Evolutionary conservation across 2,329 filamentous ascomycete genomes (phyloP).

Genomic region (Cladosporium sp.): DNA sequence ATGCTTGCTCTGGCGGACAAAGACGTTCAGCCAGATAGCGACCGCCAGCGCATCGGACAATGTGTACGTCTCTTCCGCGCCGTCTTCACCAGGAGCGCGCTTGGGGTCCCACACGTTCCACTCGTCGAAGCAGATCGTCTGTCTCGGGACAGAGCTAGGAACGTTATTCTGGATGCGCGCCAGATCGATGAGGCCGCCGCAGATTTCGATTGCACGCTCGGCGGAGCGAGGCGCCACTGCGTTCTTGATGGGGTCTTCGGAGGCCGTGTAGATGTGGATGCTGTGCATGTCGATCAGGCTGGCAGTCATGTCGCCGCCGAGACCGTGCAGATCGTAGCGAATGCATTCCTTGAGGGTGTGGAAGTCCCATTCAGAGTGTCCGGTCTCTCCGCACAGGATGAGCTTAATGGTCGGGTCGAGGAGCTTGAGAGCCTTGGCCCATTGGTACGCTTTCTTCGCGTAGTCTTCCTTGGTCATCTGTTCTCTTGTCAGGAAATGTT

Average conservation of each 20-base stretch:
- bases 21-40: conserved; percentile 70
- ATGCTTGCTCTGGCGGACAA: conserved; percentile 65
- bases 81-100: conserved; percentile 65
- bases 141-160: conserved; percentile 55
- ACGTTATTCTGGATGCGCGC: conserved; percentile 66
- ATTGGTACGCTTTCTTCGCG: conserved; percentile 64
- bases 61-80: conserved; percentile 71
- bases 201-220: conserved; percentile 70
- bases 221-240: conserved; percentile 63
- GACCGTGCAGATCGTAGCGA: conserved; percentile 46
- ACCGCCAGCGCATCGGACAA: conserved; percentile 74
- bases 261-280: conserved; percentile 73
- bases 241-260: conserved; percentile 48
- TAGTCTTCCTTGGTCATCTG: conserved; percentile 68
- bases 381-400: conserved; percentile 72
- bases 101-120: conserved; percentile 81
- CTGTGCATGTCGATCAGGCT: conserved; percentile 72
- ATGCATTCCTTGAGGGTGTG: conserved; percentile 68
- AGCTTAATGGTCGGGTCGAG: conserved; percentile 65
- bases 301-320: conserved; percentile 44
- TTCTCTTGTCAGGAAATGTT: not conserved
- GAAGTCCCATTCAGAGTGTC: conserved; percentile 66
- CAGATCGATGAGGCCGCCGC: conserved; percentile 65
- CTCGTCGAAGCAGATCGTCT: conserved; percentile 76
- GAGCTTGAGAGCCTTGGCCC: conserved; percentile 69